Percentiles rank a stretch among this genome's conserved stretches.
Conservation (phyloP, 139 green algal species). For the Chlamydomonas urium region DNA sequence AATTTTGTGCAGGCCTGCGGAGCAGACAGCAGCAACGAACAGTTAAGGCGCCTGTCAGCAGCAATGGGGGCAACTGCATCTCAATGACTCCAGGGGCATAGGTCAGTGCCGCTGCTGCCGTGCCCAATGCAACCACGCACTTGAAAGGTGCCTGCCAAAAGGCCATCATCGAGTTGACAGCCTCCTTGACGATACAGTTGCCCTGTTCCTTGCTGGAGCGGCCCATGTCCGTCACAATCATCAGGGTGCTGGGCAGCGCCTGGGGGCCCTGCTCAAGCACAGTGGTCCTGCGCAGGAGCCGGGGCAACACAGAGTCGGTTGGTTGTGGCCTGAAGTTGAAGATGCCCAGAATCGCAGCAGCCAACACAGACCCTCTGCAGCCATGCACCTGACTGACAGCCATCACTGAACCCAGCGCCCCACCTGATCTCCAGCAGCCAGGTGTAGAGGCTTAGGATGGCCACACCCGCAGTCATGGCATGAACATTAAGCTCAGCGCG, state of each 20-base stretch:
- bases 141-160: slow-evolving; percentile 47
- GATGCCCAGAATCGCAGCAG: neutral
- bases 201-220: slow-evolving; percentile 67
- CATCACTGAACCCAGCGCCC: neutral
- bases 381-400: neutral
- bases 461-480: slow-evolving; percentile 78
- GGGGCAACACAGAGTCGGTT: neutral
- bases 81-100: slow-evolving; percentile 45
- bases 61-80: too few relatives aligned
- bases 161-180: slow-evolving; percentile 62
- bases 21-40: too few relatives aligned
- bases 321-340: neutral
- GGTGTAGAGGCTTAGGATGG: slow-evolving; percentile 73
- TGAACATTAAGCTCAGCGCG: slow-evolving; percentile 73
- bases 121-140: neutral
- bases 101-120: slow-evolving; percentile 8
- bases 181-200: slow-evolving; percentile 87
- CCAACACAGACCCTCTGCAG: neutral
- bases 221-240: slow-evolving; percentile 55
- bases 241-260: slow-evolving; percentile 29
- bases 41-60: too few relatives aligned
- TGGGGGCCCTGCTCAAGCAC: slow-evolving; percentile 19
- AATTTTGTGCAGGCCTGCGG: too few relatives aligned
- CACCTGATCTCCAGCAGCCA: slow-evolving; percentile 69
- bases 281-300: slow-evolving; percentile 17